A percentile compares a stretch with the other conserved stretches of the same genome.
Conservation (phyloP, 164 flowering plant species). For the Platanus orientalis region DNA sequence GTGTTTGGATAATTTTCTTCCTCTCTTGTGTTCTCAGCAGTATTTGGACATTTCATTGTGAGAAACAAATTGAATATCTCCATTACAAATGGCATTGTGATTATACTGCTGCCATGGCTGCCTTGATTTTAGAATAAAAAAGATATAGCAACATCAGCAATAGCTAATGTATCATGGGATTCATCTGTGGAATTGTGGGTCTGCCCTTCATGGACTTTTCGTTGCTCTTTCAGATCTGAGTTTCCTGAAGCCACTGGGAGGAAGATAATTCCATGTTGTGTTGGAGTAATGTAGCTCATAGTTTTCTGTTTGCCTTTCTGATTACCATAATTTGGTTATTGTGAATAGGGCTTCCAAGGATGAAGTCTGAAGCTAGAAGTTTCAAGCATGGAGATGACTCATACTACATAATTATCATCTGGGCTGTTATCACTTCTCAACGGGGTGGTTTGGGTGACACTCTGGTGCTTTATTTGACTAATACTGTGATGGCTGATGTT, state of each 20-base stretch:
- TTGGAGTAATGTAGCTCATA: conserved; percentile 88
- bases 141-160: conserved; percentile 42
- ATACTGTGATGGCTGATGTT: conserved; percentile 81
- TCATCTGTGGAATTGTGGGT: conserved; percentile 75
- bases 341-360: conserved; percentile 56
- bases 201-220: conserved; percentile 89
- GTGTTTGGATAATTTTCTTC: too few species aligned
- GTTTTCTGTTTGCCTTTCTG: conserved; percentile 64
- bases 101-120: conserved; percentile 83
- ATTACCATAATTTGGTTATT: conserved; percentile 69
- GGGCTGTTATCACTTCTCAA: conserved; percentile 82
- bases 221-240: conserved; percentile 87
- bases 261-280: conserved; percentile 82
- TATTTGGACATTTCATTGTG: conserved; percentile 73
- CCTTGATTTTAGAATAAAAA: conserved; percentile 75
- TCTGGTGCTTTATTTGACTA: conserved; percentile 71
- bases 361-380: conserved; percentile 55
- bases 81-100: conserved; percentile 56
- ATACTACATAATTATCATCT: conserved; percentile 58
- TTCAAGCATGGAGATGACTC: conserved; percentile 57
- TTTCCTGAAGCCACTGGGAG: conserved; percentile 62
- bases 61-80: conserved; percentile 59
- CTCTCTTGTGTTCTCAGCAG: conserved; percentile 73
- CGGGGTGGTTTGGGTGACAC: conserved; percentile 70
- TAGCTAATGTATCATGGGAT: conserved; percentile 60